These are phyloP conservation scores for Limnanthes douglasii DNA, from an alignment of 345 rosid species.

Conservation along the genomic window DNA sequence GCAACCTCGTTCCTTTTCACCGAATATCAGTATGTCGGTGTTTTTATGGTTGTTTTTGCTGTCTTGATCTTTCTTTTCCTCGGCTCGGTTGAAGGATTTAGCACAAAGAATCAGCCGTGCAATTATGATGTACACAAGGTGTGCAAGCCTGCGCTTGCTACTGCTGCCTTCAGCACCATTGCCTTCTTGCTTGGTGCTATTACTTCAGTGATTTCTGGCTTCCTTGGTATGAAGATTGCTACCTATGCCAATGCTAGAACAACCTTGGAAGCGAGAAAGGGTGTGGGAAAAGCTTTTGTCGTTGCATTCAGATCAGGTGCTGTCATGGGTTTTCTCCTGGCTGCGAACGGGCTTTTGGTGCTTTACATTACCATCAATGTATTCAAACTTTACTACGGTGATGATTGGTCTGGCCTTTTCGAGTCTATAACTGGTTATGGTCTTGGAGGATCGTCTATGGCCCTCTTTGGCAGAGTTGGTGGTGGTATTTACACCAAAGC, in stretches of 20 bases:
- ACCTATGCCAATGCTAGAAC: conserved; percentile 64
- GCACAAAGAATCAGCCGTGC: conserved; percentile 46
- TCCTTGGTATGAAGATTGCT: conserved; percentile 63
- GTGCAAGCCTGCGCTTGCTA: conserved; percentile 58
- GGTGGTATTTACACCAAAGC: conserved; percentile 27
- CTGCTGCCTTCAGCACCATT: conserved; percentile 39
- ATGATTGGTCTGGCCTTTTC: conserved; percentile 62
- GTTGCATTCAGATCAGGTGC: conserved; percentile 56
- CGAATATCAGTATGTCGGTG: conserved; percentile 37
- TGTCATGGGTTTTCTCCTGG: conserved; percentile 65
- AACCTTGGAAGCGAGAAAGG: conserved; percentile 50
- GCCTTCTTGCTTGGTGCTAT: conserved; percentile 61
- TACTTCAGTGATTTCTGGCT: conserved; percentile 54
- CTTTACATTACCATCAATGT: conserved; percentile 33
- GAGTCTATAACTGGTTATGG: conserved; percentile 67
- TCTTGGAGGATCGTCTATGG: conserved; percentile 61
- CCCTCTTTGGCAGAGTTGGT: conserved; percentile 59
- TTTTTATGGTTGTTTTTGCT: conserved; percentile 33
- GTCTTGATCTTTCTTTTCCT: conserved; percentile 41
- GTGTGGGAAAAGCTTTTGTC: conserved; percentile 53
- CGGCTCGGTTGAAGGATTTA: conserved; percentile 54
- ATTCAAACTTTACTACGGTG: conserved; percentile 48
- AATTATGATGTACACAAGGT: conserved; percentile 29
- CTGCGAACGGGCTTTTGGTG: conserved; percentile 59
- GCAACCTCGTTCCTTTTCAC: conserved; percentile 53